phyloP scores from a whole-genome alignment of 108 stramenopile genomes.

The Skeletonema costatum region DNA sequence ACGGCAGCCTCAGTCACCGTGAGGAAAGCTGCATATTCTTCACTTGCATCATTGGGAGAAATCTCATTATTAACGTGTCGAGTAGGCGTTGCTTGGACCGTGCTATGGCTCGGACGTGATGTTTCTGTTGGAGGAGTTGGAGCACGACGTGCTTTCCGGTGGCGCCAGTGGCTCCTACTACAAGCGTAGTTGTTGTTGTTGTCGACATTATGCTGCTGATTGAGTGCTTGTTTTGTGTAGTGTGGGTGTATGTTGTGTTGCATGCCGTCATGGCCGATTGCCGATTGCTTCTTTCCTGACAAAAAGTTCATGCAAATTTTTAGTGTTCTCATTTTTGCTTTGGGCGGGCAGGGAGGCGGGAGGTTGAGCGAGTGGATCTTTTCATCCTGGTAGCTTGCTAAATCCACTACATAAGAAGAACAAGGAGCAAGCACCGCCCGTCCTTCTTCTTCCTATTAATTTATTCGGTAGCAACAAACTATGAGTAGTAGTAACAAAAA shows the following conservation, averaged over 20 bases:
- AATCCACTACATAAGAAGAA: background rate
- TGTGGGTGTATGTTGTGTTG: background rate
- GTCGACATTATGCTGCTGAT: background rate
- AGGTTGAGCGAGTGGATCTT: too few species aligned
- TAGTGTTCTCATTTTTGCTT: too few species aligned
- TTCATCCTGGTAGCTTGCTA: too few species aligned
- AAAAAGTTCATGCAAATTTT: too few species aligned
- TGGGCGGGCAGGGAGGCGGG: too few species aligned
- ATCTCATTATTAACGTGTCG: conserved; percentile 1
- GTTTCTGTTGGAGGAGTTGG: conserved; percentile 47
- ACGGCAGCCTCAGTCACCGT: background rate
- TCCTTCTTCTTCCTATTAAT: too few species aligned
- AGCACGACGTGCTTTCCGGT: conserved; percentile 66
- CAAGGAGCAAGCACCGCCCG: background rate
- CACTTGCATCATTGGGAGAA: background rate
- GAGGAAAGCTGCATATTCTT: background rate
- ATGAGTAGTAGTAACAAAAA: background rate
- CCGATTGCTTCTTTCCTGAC: too few species aligned
- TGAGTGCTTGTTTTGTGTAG: background rate
- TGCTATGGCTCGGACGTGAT: conserved; percentile 49
- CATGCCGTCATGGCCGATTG: too few species aligned
- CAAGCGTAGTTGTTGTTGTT: conserved; percentile 27
- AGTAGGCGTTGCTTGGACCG: conserved; percentile 47
- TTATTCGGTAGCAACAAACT: background rate
- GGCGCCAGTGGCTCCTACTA: conserved; percentile 62